These are phyloP conservation scores for Dactylonectria estremocensis DNA, from an alignment of 2,329 filamentous ascomycete genomes.

Conservation along the genomic window DNA sequence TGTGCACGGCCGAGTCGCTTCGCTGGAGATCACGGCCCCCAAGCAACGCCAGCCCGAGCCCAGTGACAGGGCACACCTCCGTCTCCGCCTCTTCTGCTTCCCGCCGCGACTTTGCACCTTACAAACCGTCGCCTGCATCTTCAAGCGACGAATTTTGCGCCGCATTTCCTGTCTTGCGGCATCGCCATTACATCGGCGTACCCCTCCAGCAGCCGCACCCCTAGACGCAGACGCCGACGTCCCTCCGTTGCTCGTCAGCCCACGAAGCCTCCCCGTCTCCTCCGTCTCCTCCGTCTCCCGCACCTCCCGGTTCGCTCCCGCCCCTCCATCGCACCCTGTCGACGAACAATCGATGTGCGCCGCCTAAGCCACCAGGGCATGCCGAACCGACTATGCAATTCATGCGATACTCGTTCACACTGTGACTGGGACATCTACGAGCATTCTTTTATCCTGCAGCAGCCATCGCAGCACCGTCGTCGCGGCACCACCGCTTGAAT, in stretches of 20 bases:
- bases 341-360: conserved; percentile 48
- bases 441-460: conserved; percentile 29
- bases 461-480: conserved; percentile 24
- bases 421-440: conserved; percentile 44
- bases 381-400: conserved; percentile 52
- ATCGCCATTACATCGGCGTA: conserved; percentile 5
- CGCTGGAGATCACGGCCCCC: conserved; percentile 34
- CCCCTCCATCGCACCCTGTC: conserved; percentile 47
- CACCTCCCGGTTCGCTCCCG: conserved; percentile 42
- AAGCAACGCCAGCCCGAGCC: conserved; percentile 23
- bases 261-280: conserved; percentile 41
- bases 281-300: conserved; percentile 41
- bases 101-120: conserved; percentile 17
- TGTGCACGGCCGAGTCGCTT: conserved; percentile 26
- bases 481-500: conserved; percentile 17
- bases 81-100: conserved; percentile 36
- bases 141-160: conserved; percentile 25
- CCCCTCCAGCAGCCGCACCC: conserved; percentile 35
- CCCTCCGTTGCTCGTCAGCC: conserved; percentile 38
- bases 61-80: conserved; percentile 34
- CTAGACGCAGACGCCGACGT: conserved; percentile 3
- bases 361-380: conserved; percentile 46
- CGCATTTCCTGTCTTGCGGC: conserved; percentile 35
- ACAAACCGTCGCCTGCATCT: conserved; percentile 24
- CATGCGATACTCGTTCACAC: conserved; percentile 45